Conservation (phyloP, 345 rosid species). For the Theobroma cacao region DNA sequence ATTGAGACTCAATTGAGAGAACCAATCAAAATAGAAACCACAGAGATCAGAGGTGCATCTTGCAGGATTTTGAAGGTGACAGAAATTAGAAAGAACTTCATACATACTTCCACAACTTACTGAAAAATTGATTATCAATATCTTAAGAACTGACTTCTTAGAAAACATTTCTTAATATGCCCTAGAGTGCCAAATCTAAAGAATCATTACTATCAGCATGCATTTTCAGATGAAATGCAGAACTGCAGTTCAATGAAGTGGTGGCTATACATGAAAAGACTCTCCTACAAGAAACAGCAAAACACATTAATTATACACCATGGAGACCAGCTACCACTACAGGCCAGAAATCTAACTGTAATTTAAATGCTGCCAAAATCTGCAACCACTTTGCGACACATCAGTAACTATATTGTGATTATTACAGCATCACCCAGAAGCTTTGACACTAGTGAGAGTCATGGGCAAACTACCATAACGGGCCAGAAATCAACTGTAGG, state of each 20-base stretch:
- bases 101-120: not conserved
- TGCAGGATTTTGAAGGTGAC: not conserved
- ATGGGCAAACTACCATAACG: not conserved
- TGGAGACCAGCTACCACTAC: not conserved
- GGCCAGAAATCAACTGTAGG: not conserved
- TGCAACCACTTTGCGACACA: not conserved
- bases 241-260: not conserved
- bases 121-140: not conserved
- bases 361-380: not conserved
- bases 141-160: not conserved
- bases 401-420: not conserved
- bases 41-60: not conserved
- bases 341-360: not conserved
- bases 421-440: not conserved
- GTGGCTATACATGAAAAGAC: not conserved
- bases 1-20: not conserved
- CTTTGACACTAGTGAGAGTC: not conserved
- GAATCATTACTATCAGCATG: not conserved
- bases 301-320: not conserved
- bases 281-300: not conserved
- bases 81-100: not conserved
- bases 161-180: not conserved
- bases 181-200: not conserved
- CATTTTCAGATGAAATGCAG: not conserved
- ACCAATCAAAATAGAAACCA: conserved; percentile 5